Percentiles rank a stretch among this genome's conserved stretches.
These are phyloP conservation scores for Voacanga thouarsii DNA, from an alignment of 257 asterid genomes.

Conservation along the genomic window DNA sequence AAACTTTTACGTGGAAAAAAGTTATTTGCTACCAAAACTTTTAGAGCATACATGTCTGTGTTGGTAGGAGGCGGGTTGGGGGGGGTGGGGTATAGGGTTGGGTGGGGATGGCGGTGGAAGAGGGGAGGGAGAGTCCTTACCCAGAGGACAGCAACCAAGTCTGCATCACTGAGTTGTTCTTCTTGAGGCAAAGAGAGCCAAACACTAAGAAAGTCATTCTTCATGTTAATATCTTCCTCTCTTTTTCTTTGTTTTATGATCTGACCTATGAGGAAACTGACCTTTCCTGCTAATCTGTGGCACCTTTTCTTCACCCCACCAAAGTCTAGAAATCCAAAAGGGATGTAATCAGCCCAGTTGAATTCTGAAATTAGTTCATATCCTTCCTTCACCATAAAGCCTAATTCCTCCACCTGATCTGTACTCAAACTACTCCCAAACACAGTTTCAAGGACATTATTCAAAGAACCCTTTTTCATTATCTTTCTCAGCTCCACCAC, in stretches of 20 bases:
- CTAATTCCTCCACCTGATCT: slow-evolving; percentile 34
- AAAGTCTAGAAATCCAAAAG: slow-evolving; percentile 50
- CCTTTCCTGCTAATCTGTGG: slow-evolving; percentile 40
- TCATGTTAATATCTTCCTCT: slow-evolving; percentile 28
- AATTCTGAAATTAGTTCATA: slow-evolving; percentile 57
- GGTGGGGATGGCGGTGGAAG: too few relatives aligned
- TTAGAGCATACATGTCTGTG: not conserved
- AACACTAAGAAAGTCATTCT: slow-evolving; percentile 57
- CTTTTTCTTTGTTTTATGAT: slow-evolving; percentile 42
- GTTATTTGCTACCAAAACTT: not conserved
- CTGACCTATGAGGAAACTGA: slow-evolving; percentile 36
- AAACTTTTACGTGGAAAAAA: not conserved
- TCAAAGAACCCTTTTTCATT: slow-evolving; percentile 42
- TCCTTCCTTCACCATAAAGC: slow-evolving; percentile 63
- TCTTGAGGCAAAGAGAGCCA: slow-evolving; percentile 54
- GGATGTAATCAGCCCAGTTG: slow-evolving; percentile 63
- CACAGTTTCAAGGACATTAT: slow-evolving; percentile 55
- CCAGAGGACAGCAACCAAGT: slow-evolving; percentile 71
- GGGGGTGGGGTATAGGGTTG: too few relatives aligned
- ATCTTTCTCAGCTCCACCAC: slow-evolving; percentile 44
- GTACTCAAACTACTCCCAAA: slow-evolving; percentile 44
- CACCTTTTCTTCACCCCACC: slow-evolving; percentile 63
- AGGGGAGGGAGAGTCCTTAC: slow-evolving; percentile 31
- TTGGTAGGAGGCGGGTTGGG: not conserved
- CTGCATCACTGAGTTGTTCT: slow-evolving; percentile 52